phyloP scores from a whole-genome alignment of 345 rosid genomes.

The Arabidopsis thaliana region DNA sequence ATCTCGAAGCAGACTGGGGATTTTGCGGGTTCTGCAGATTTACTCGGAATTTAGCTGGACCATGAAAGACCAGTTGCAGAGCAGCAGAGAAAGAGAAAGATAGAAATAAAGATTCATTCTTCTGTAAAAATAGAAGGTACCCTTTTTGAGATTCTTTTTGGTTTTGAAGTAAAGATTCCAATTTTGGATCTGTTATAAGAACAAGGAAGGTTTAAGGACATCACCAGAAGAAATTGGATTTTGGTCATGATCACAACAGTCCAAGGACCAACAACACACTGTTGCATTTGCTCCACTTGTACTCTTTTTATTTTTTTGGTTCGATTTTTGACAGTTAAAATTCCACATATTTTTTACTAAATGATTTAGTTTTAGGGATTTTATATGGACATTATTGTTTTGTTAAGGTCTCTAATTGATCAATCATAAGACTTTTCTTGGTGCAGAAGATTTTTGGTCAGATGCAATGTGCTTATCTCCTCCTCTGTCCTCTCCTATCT shows the following conservation, averaged over 20 bases:
- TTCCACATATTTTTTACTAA: constrained; percentile 14
- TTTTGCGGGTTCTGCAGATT: constrained; percentile 17
- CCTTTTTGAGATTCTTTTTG: constrained; percentile 36
- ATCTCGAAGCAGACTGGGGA: constrained; percentile 30
- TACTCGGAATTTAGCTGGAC: constrained; percentile 19
- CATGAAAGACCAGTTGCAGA: constrained; percentile 32
- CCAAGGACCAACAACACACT: constrained; percentile 33
- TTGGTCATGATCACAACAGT: constrained; percentile 37
- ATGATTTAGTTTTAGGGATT: constrained; percentile 11
- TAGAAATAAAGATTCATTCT: constrained; percentile 34
- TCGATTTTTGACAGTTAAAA: constrained; percentile 35
- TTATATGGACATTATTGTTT: constrained; percentile 21
- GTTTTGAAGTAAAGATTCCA: constrained; percentile 11
- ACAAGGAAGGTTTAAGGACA: constrained; percentile 19
- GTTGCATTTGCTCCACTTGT: constrained; percentile 40
- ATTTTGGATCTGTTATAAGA: constrained; percentile 32
- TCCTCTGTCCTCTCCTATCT: not conserved
- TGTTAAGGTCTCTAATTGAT: constrained; percentile 30
- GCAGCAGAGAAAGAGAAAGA: constrained; percentile 26
- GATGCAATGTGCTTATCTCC: not conserved
- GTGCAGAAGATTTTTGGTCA: not conserved
- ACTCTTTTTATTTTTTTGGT: constrained; percentile 11
- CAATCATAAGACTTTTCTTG: constrained; percentile 24
- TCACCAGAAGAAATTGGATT: constrained; percentile 31
- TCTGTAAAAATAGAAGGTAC: constrained; percentile 34